phyloP scores from a whole-genome alignment of 2,329 filamentous ascomycete species.

The Tolypocladium guangdongense region DNA sequence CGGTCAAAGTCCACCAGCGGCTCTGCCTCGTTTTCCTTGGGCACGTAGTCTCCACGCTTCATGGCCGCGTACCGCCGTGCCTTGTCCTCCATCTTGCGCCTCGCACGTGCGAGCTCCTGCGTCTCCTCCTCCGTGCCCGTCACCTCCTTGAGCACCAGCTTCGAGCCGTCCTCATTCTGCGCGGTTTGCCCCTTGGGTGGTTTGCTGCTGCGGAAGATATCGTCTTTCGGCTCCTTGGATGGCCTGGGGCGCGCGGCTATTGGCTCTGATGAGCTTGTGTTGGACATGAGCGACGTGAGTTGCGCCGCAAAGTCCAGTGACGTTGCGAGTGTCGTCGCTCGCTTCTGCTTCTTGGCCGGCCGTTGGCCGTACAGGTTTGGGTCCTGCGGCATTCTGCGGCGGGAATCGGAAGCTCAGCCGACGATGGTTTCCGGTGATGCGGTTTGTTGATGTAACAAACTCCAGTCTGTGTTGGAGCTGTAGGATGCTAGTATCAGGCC shows the following conservation, averaged over 20 bases:
- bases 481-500: neutral
- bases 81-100: constrained; percentile 81
- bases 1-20: constrained; percentile 85
- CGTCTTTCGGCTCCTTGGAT: constrained; percentile 32
- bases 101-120: constrained; percentile 58
- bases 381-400: constrained; percentile 46
- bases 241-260: constrained; percentile 33
- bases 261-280: constrained; percentile 29
- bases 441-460: neutral
- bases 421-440: neutral
- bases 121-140: constrained; percentile 51
- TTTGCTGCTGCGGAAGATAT: constrained; percentile 29
- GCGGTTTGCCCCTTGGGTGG: constrained; percentile 10
- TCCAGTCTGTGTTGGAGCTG: neutral
- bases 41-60: constrained; percentile 79
- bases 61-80: constrained; percentile 78
- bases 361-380: constrained; percentile 67
- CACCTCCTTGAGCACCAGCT: constrained; percentile 40
- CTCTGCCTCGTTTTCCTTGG: constrained; percentile 51
- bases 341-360: constrained; percentile 56
- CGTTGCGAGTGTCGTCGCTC: constrained; percentile 59
- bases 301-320: constrained; percentile 82
- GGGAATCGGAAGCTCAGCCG: neutral
- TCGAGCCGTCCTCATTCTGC: constrained; percentile 37
- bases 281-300: constrained; percentile 68